Percentiles rank a stretch among this genome's conserved stretches.
phyloP scores from a whole-genome alignment of 306 rosid genomes.

The Glycine tomentella region DNA sequence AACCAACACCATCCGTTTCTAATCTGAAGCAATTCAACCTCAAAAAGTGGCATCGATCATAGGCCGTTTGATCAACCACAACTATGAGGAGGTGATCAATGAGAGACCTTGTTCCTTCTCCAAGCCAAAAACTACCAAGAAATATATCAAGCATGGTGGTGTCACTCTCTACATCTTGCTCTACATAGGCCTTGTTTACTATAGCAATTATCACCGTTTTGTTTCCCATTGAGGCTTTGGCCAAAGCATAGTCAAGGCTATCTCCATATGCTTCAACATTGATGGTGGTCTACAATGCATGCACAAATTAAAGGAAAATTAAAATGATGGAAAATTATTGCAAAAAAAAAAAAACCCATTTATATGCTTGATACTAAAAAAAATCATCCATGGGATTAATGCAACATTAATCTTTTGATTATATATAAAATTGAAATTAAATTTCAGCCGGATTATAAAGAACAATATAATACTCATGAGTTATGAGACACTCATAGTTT shows the following conservation, averaged over 20 bases:
- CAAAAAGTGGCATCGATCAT: slow-evolving; percentile 66
- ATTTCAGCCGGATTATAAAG: background rate
- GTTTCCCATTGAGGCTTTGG: slow-evolving; percentile 67
- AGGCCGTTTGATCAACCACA: slow-evolving; percentile 70
- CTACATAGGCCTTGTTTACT: slow-evolving; percentile 73
- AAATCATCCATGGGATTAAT: too few species aligned
- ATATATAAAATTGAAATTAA: background rate
- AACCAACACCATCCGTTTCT: slow-evolving; percentile 65
- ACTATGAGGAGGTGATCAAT: slow-evolving; percentile 66
- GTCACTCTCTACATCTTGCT: slow-evolving; percentile 53
- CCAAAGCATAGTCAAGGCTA: slow-evolving; percentile 55
- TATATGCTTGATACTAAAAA: too few species aligned
- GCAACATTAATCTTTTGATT: background rate
- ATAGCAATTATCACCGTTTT: slow-evolving; percentile 70
- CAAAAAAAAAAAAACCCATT: background rate
- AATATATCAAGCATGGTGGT: slow-evolving; percentile 81
- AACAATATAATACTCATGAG: background rate
- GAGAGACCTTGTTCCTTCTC: slow-evolving; percentile 64
- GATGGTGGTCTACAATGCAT: slow-evolving; percentile 22
- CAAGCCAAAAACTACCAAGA: slow-evolving; percentile 72
- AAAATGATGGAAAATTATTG: background rate
- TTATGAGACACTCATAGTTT: too few species aligned
- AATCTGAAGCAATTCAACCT: slow-evolving; percentile 64
- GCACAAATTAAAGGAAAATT: background rate
- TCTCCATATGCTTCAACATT: slow-evolving; percentile 37